Conservation (phyloP, 1,284 basidiomycete genomes). For the Exsudoporus floridanus region DNA sequence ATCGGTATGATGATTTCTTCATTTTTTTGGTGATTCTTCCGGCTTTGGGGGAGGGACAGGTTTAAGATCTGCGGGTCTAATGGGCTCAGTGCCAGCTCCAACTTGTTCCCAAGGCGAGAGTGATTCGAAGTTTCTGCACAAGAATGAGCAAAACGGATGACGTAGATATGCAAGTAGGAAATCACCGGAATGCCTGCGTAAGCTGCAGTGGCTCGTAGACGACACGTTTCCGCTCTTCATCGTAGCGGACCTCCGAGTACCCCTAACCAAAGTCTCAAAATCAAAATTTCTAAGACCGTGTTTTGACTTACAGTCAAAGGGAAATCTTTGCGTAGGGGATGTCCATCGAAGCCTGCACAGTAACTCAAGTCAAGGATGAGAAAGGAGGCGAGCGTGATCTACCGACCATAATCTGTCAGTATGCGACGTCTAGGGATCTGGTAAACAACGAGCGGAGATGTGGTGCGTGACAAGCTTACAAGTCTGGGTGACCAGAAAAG, state of each 20-base stretch:
- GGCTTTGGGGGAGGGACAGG: conserved; percentile 65
- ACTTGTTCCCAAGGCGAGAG: conserved; percentile 97
- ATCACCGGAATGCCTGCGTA: conserved; percentile 94
- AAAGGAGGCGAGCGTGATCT: neutral
- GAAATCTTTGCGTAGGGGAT: conserved; percentile 98
- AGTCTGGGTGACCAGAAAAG: conserved; percentile 94
- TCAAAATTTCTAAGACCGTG: neutral
- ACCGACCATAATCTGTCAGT: conserved; percentile 93
- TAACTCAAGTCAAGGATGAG: conserved; percentile 15
- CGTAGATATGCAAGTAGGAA: neutral
- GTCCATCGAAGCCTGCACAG: conserved; percentile 89
- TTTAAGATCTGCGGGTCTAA: conserved; percentile 70
- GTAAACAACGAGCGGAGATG: conserved; percentile 13
- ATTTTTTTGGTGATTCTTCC: conserved; percentile 65
- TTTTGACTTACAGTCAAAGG: conserved; percentile 77
- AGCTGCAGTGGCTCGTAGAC: conserved; percentile 98
- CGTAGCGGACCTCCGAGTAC: conserved; percentile 96
- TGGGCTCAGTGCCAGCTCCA: conserved; percentile 77
- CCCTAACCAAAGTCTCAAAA: conserved; percentile 50
- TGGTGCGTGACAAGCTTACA: conserved; percentile 52
- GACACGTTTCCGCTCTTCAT: conserved; percentile 98
- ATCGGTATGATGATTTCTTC: conserved; percentile 30
- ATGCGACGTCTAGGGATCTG: conserved; percentile 74
- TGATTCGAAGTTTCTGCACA: conserved; percentile 85
- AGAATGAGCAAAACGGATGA: conserved; percentile 3